A percentile compares a stretch with the other conserved stretches of the same genome.
Conservation (phyloP, 768 basidiomycete genomes). For the Suillus sp. region DNA sequence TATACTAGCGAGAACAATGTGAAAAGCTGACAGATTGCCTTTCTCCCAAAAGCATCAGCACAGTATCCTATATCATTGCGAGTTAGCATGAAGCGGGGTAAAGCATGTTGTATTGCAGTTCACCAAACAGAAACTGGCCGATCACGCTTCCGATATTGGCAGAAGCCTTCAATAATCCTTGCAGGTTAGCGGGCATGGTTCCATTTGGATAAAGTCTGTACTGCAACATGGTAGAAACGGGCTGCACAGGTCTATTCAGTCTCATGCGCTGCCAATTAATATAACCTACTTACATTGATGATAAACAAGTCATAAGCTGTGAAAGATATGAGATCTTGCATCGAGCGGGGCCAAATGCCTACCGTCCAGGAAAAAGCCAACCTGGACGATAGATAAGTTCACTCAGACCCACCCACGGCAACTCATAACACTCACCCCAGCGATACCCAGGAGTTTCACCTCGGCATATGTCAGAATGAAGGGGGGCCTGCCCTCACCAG, state of each 20-base stretch:
- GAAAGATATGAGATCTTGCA: constrained; percentile 10
- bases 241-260: constrained; percentile 37
- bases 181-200: constrained; percentile 51
- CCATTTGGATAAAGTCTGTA: constrained; percentile 59
- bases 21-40: constrained; percentile 55
- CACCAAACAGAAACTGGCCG: constrained; percentile 66
- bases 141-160: constrained; percentile 77
- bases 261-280: neutral
- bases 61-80: constrained; percentile 47
- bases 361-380: constrained; percentile 77
- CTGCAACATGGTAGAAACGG: constrained; percentile 68
- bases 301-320: constrained; percentile 72
- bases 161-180: constrained; percentile 65
- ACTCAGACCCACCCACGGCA: neutral
- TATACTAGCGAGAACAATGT: neutral
- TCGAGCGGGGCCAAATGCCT: constrained; percentile 19
- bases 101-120: neutral
- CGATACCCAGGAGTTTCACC: constrained; percentile 61
- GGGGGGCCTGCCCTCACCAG: constrained; percentile 36
- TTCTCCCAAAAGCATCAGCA: constrained; percentile 69
- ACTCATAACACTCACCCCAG: constrained; percentile 46
- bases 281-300: constrained; percentile 52
- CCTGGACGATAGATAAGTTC: constrained; percentile 35
- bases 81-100: neutral
- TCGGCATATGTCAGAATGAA: constrained; percentile 48